Evolutionary conservation across 331 rosid species (phyloP), one percentile per base, ranked within the genome.

Genomic region (Malus hybrid): DNA sequence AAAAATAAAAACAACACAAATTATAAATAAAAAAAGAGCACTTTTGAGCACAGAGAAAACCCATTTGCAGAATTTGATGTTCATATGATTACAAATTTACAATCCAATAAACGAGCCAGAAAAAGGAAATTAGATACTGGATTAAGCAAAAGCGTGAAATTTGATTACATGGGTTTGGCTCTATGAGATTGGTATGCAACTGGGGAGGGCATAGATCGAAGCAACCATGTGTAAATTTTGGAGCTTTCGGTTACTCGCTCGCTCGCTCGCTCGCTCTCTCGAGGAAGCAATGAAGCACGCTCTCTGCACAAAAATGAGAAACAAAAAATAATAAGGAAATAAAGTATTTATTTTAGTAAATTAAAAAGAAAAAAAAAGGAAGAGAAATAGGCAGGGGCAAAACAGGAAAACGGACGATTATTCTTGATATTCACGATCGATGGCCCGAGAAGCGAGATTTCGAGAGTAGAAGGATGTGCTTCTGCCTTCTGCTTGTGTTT

Each of bases 151-250:
- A n/a, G 39, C 24, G 7, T 8, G n/a, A 73, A 65, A 11, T 14
- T 28, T 76, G 80, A 91, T 92, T 92, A 95, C 97, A 86, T 88
- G 92, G 80, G 84, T 64, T 85, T 70, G 71, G 59, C 74, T 81
- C 74, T 78, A 84, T 19, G 82, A 84, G 87, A 83, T 76, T 63
- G 28, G 69, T 70, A 76, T 61, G 90, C 80, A 80, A 83, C 74
- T 65, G 88, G 62, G 72, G 64, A 83, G 67, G 82, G 80, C 71
- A 81, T 19, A 73, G 93, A 88, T 79, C 84, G 87, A 87, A 87
- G 92, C 89, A 79, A 74, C 84, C 85, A 87, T 83, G 65, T 52
- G 20, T 52, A 34, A 79, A 77, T 73, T 46, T 80, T 73, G 83
- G 73, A 84, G 85, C 86, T 76, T 87, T 79, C 63, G 69, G 83